Evolutionary conservation across 441 rosid genomes (phyloP).

Genomic region (Gossypium gossypioides): DNA sequence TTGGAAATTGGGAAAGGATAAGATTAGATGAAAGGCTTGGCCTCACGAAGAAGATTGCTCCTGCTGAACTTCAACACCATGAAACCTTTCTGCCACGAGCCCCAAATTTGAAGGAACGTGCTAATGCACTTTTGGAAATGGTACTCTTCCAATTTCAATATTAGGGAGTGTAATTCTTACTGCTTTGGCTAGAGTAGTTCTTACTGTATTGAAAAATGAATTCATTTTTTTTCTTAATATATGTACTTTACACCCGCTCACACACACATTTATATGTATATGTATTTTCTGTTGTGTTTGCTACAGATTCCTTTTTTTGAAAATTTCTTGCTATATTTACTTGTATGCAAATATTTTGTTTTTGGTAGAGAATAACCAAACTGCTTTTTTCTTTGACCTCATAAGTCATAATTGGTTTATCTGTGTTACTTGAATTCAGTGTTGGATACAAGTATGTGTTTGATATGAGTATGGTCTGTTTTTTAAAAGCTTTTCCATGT

Average conservation of each 20-base stretch:
- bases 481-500: background rate
- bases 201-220: background rate
- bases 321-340: background rate
- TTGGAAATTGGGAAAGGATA: slow-evolving; percentile 96
- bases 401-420: background rate
- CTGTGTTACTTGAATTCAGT: background rate
- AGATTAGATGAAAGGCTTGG: slow-evolving; percentile 89
- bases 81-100: slow-evolving; percentile 98
- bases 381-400: background rate
- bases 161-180: background rate
- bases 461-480: background rate
- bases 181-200: background rate
- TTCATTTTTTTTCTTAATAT: background rate
- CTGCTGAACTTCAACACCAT: slow-evolving; percentile 94
- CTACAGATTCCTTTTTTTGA: background rate
- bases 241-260: background rate
- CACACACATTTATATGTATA: background rate
- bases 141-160: slow-evolving; percentile 27
- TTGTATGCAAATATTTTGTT: background rate
- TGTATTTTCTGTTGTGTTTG: background rate
- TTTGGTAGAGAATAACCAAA: background rate
- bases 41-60: slow-evolving; percentile 93
- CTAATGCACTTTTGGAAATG: slow-evolving; percentile 92
- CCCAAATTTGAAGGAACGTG: slow-evolving; percentile 92
- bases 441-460: background rate